Base-by-base conservation (phyloP, 345 rosid species). In the Raphanus sativus region DNA sequence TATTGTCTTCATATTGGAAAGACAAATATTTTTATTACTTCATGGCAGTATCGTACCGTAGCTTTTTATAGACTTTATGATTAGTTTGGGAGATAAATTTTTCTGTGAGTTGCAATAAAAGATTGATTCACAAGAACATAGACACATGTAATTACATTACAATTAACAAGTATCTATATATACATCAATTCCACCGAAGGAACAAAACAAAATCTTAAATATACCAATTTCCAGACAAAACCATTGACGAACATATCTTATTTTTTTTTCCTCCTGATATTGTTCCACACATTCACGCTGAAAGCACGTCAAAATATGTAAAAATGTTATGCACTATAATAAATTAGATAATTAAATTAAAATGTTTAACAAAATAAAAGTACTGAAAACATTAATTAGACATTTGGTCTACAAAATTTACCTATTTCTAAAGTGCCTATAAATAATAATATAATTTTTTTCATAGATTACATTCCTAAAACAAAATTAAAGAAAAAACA, bases 1-100 rank as follows among this genome's bases (percentile, higher is more conserved):
- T 79, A 74, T 79, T 28, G 34, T 67, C 28, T 61, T 12, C 63
- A 21, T 67, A 62, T 78, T 34, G 69, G 61, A 48, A 66, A 26
- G 17, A 48, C 54, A 66, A 48, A 59, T 70, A 70, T 70, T 68
- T 32, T 59, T 66, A 34, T 12, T 66, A 70, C 64, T 65, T 55
- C 72, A 59, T 58, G 62, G 62, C 61, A 30, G 7, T 62, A 17
- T 70, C 59, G 74, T 26, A 7, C 26, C 59, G 12, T 21, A 17
- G 21, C 21, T 21, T 21, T 21, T 21, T 21, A 21, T 21, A 21
- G 21, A 21, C 21, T 21, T 21, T 21, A 21, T 21, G 21, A 21
- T 21, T 21, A 21, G 21, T 21, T 21, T 21, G 21, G 21, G 21
- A 21, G 21, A 21, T 21, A 21, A 21, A 21, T 21, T 21, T 21